A percentile compares a stretch with the other conserved stretches of the same genome.
These are phyloP conservation scores for Hypoxylon sp. DNA, from an alignment of 2,329 filamentous ascomycete species.

Conservation along the genomic window DNA sequence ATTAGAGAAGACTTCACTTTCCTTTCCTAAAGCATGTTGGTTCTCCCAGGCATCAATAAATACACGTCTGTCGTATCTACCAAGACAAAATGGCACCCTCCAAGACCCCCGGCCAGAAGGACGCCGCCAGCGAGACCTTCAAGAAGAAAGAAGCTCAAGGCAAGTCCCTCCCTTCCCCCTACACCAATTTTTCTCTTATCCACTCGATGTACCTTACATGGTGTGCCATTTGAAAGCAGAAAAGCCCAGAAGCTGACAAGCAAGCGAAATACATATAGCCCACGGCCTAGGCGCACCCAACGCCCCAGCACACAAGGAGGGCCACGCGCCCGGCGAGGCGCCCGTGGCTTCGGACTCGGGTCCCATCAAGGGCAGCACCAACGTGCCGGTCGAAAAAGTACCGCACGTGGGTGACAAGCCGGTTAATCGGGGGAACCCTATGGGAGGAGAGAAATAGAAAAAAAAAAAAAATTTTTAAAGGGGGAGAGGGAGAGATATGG, in stretches of 20 bases:
- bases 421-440: too few relatives aligned
- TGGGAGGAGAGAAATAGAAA: too few relatives aligned
- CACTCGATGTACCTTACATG: too few relatives aligned
- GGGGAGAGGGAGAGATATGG: too few relatives aligned
- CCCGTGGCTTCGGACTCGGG: slow-evolving; percentile 46
- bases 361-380: slow-evolving; percentile 40
- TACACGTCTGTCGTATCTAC: neutral
- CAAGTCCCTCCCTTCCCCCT: slow-evolving; percentile 13
- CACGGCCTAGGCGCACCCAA: slow-evolving; percentile 46
- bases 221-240: too few relatives aligned
- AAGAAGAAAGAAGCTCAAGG: slow-evolving; percentile 44
- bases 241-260: slow-evolving; percentile 12
- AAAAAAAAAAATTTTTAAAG: too few relatives aligned
- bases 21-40: neutral
- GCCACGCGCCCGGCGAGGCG: slow-evolving; percentile 43
- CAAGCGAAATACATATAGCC: slow-evolving; percentile 30
- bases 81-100: slow-evolving; percentile 36
- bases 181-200: neutral
- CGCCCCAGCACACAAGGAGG: slow-evolving; percentile 45
- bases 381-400: slow-evolving; percentile 45
- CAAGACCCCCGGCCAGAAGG: slow-evolving; percentile 45
- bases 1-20: too few relatives aligned
- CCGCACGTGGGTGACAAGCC: too few relatives aligned
- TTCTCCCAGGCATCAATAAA: neutral
- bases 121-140: slow-evolving; percentile 46